Evolutionary conservation across 306 rosid species (phyloP), one percentile per base, ranked within the genome.

Genomic region (Vigna trinervia): DNA sequence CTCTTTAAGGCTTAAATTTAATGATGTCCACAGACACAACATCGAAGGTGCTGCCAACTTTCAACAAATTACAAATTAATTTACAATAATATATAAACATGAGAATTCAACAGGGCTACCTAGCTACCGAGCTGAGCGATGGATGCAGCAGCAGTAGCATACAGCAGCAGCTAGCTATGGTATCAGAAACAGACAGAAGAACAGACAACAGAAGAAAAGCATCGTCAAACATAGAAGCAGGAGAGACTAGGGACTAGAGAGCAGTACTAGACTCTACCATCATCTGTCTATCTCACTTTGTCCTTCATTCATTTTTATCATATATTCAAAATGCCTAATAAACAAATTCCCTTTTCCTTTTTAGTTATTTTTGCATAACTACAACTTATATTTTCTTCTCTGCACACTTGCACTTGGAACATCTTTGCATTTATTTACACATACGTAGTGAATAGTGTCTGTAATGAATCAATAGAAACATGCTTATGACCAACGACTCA

Each of bases 221-320:
- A 26, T 71, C 11, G 69, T 45, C 8, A 60, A 69, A 17, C 81
- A 71, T n/a, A 70, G 76, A 68, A 83, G 83, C 83, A 73, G 83
- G 86, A 83, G 86, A 83, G 74, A 83, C 86, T 83, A 78, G 80
- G 77, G 39, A 78, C 80, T 83, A 78, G 83, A 83, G 85, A 82
- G 71, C 85, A 71, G 78, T 61, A 4, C 3, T 75, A 69, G 38
- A 74, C 4, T 0, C 19, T 20, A 56, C 59, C 51, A 54, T 8
- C 62, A 36, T 58, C 0, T 74, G 50, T 68, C 67, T 26, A 67
- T 43, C 76, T 59, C 61, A 15, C 43, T 75, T 39, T 81, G 23
- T 75, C 80, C 59, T 75, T 75, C 76, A 12, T 30, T 52, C 56
- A 50, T 74, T 69, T 41, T 76, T 20, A 28, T 22, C 64, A 0